These are phyloP conservation scores for Oryza rufipogon DNA, from an alignment of 176 grass and related monocot genomes.

Conservation along the genomic window DNA sequence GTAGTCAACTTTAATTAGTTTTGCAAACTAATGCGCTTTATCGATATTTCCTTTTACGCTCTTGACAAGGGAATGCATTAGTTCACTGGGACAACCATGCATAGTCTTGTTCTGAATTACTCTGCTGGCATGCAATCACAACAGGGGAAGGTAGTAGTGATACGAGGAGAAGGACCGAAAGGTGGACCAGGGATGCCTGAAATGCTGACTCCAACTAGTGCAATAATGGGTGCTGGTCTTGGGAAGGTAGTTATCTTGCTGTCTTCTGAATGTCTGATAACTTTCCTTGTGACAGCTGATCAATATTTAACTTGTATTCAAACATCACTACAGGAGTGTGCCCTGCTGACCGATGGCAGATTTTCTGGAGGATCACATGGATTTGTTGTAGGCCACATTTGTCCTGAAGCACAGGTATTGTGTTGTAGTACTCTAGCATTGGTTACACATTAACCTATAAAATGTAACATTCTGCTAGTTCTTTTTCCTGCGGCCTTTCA, in stretches of 20 bases:
- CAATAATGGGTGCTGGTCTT: slow-evolving; percentile 98
- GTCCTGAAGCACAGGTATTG: slow-evolving; percentile 93
- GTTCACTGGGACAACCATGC: slow-evolving; percentile 9
- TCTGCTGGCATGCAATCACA: not conserved
- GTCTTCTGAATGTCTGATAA: slow-evolving; percentile 12
- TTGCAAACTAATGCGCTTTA: not conserved
- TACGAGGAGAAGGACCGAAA: slow-evolving; percentile 94
- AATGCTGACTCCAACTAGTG: slow-evolving; percentile 98
- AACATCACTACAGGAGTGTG: slow-evolving; percentile 72
- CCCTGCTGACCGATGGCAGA: slow-evolving; percentile 93
- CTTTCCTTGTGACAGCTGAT: not conserved
- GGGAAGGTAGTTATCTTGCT: slow-evolving; percentile 68
- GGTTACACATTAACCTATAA: not conserved
- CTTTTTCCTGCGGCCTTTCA: slow-evolving; percentile 26
- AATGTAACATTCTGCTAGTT: slow-evolving; percentile 4
- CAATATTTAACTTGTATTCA: slow-evolving; percentile 10
- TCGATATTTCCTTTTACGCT: not conserved
- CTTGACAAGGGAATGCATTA: not conserved
- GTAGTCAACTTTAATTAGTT: not conserved
- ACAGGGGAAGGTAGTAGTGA: slow-evolving; percentile 88
- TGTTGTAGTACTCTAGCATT: slow-evolving; percentile 10
- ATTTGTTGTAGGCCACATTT: slow-evolving; percentile 98
- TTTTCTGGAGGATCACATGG: slow-evolving; percentile 99
- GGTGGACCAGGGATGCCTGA: slow-evolving; percentile 97
- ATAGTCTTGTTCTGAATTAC: slow-evolving; percentile 37